Percentiles rank a stretch among this genome's conserved stretches.
Evolutionary conservation across 208 protist species (phyloP).

Genomic region (Trypanosoma lewisi): DNA sequence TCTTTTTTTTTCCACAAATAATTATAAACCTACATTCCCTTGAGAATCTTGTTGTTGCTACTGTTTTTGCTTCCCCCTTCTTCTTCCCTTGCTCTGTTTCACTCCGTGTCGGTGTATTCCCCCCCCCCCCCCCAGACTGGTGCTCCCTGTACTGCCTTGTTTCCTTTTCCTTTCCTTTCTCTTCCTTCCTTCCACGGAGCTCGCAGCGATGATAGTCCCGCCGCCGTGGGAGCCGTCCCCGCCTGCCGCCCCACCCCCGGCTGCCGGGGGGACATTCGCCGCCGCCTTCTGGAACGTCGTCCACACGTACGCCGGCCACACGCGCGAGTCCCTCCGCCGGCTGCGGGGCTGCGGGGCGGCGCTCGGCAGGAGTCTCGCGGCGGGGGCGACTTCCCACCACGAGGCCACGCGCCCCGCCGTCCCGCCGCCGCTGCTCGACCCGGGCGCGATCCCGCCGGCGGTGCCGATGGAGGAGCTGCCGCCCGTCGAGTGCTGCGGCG

Average conservation of each 20-base stretch:
- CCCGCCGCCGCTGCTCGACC: constrained; percentile 26
- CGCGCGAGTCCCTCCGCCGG: constrained; percentile 33
- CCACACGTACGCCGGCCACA: constrained; percentile 58
- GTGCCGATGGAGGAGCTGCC: constrained; percentile 25
- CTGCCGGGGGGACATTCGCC: not conserved
- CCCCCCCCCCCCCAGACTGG: too few relatives aligned
- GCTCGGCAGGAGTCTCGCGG: constrained; percentile 36
- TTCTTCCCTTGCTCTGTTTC: not conserved
- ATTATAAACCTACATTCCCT: not conserved
- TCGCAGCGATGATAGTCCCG: constrained; percentile 18
- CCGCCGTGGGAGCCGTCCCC: constrained; percentile 9
- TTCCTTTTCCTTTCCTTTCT: too few relatives aligned
- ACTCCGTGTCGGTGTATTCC: too few relatives aligned
- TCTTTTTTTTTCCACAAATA: too few relatives aligned
- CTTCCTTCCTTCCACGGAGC: too few relatives aligned
- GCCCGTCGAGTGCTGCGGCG: constrained; percentile 12
- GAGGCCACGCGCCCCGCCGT: constrained; percentile 45
- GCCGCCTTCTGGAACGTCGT: constrained; percentile 42
- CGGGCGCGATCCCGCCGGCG: not conserved
- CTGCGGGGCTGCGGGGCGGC: constrained; percentile 41
- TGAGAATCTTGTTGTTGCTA: not conserved
- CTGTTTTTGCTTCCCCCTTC: not conserved
- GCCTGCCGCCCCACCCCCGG: not conserved
- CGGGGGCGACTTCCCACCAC: constrained; percentile 49
- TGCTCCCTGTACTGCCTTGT: too few relatives aligned